Base-by-base conservation (phyloP, 495 filamentous ascomycete species). In the Platismatia glauca region DNA sequence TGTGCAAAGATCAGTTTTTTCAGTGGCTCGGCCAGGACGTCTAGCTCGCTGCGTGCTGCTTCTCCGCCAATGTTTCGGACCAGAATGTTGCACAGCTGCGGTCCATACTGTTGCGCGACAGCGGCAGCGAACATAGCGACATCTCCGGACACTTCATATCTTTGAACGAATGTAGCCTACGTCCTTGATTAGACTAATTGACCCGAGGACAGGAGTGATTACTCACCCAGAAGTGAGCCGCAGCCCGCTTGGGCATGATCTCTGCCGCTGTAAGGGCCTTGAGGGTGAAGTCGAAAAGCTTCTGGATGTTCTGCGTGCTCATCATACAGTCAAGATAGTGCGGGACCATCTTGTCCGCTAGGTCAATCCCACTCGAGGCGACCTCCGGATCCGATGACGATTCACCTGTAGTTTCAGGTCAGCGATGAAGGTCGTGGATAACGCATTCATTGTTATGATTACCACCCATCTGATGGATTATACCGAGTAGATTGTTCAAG, bases 221-320 rank as follows among this genome's bases (percentile, higher is more conserved):
- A 55, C 81, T 70, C 67, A 89, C 84, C 91, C 92, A 97, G 67
- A 97, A 93, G 33, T 85, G 80, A 34, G 85, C 83, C 0, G 91
- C 87, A 7, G 89, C 84, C 43, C 81, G 82, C 71, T 96, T 93
- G 2, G 91, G 89, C 38, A 97, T 78, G 0, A 88, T 82, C 41
- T 97, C 91, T 4, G 79, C 82, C 12, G 85, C 86, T 43, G 81
- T 77, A 24, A 98, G 74, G 41, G 89, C 83, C 64, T 86, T 78
- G 43, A 96, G 79, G 1, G 84, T 82, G 70, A 96, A 95, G 35
- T 87, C 74, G 69, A 96, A 84, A n/a, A 94, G 78, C 61, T 81
- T 82, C 64, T 86, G 83, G 24, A 89, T 76, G 24, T 82, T 74
- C 8, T 76, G 72, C 1, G 79, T 75, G 60, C 71, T 72, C 62